Percentiles rank a stretch among this genome's conserved stretches.
These are phyloP conservation scores for Phytophthora citricola DNA, from an alignment of 352 stramenopile species.

Conservation along the genomic window DNA sequence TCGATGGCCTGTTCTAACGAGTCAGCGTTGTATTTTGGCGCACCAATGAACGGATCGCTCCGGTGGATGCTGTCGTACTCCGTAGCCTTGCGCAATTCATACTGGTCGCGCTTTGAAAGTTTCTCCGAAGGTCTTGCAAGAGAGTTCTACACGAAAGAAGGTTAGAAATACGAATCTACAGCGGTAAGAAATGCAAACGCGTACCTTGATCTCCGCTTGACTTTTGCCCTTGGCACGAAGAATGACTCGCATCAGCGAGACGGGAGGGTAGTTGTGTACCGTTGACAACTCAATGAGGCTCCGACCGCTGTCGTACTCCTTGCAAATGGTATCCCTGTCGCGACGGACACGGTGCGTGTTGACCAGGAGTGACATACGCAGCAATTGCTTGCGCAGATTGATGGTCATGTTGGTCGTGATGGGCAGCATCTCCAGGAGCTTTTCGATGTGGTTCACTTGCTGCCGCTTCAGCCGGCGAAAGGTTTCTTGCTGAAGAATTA, in stretches of 20 bases:
- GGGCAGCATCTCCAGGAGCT: constrained; percentile 82
- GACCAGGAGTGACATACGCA: constrained; percentile 87
- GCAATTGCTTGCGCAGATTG: constrained; percentile 85
- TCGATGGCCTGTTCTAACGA: constrained; percentile 79
- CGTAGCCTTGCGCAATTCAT: constrained; percentile 72
- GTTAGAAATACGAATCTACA: background rate
- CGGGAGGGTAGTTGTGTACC: constrained; percentile 82
- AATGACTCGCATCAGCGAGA: constrained; percentile 87
- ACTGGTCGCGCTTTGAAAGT: constrained; percentile 72
- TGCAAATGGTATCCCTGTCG: constrained; percentile 59
- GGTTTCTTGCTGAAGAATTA: constrained; percentile 86
- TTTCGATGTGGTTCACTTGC: constrained; percentile 85
- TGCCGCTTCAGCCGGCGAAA: constrained; percentile 85
- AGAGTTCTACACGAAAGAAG: constrained; percentile 47
- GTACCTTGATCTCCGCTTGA: constrained; percentile 66
- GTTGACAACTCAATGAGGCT: constrained; percentile 80
- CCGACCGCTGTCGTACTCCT: constrained; percentile 77
- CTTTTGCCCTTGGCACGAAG: constrained; percentile 69
- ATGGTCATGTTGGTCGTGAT: constrained; percentile 91
- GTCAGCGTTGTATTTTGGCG: constrained; percentile 71
- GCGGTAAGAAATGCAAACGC: background rate
- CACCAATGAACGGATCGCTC: constrained; percentile 82
- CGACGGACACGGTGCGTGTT: constrained; percentile 85
- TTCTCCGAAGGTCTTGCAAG: constrained; percentile 54
- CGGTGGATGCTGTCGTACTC: constrained; percentile 88